Percentiles rank a stretch among this genome's conserved stretches.
Conservation (phyloP, 352 stramenopile species). For the Pythium chondricola region DNA sequence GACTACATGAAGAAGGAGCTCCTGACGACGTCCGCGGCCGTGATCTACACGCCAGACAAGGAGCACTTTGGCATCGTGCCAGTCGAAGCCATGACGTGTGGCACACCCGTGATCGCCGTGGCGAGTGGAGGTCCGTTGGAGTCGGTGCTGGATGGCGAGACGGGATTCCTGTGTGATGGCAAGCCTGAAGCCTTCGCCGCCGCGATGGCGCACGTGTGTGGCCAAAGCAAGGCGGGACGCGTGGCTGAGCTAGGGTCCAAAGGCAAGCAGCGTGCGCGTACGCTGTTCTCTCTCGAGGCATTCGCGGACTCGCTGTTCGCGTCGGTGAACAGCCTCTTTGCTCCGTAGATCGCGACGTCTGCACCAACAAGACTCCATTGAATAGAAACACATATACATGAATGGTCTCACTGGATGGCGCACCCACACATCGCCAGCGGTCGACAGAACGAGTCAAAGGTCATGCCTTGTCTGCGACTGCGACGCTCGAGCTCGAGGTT, state of each 20-base stretch:
- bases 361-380: background rate
- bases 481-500: conserved; percentile 5
- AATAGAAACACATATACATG: background rate
- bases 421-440: conserved; percentile 2
- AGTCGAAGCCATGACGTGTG: conserved; percentile 96
- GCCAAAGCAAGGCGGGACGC: conserved; percentile 15
- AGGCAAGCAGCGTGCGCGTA: conserved; percentile 43
- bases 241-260: conserved; percentile 41
- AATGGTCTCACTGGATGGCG: conserved; percentile 16
- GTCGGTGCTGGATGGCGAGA: conserved; percentile 89
- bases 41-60: conserved; percentile 95
- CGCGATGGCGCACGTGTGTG: conserved; percentile 58
- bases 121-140: conserved; percentile 95
- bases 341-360: background rate
- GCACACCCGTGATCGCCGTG: conserved; percentile 92
- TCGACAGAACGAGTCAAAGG: no score
- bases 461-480: background rate
- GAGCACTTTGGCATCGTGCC: conserved; percentile 99
- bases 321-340: conserved; percentile 33
- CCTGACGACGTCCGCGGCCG: conserved; percentile 74
- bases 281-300: conserved; percentile 67
- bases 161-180: conserved; percentile 74
- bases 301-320: conserved; percentile 59
- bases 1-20: conserved; percentile 85
- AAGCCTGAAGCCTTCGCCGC: conserved; percentile 49